Conservation (phyloP, 805 yeast species). For the Candida khao-thaluensis region DNA sequence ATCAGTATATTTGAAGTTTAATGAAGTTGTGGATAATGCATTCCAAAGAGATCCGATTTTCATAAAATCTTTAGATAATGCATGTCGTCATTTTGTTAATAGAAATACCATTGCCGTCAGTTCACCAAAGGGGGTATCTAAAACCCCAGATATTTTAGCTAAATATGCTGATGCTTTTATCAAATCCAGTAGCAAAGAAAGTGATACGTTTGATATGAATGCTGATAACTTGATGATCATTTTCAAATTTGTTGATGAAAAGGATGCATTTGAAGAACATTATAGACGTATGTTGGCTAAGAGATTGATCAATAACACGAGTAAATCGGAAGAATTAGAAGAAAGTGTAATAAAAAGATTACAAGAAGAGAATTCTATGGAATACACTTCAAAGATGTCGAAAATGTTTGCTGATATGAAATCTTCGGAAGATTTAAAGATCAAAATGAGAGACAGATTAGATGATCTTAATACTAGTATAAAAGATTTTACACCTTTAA, state of each 20-base stretch:
- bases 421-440: constrained; percentile 73
- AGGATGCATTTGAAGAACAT: constrained; percentile 91
- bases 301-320: constrained; percentile 82
- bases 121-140: constrained; percentile 57
- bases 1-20: constrained; percentile 65
- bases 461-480: constrained; percentile 27
- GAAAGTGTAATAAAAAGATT: constrained; percentile 79
- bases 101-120: constrained; percentile 76
- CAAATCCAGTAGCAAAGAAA: constrained; percentile 69
- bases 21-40: constrained; percentile 59
- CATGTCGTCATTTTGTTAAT: constrained; percentile 83
- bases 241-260: constrained; percentile 86
- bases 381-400: constrained; percentile 89
- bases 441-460: constrained; percentile 48
- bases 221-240: constrained; percentile 83
- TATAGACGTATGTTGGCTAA: constrained; percentile 87
- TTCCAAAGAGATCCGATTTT: constrained; percentile 75
- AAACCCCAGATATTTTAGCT: constrained; percentile 89
- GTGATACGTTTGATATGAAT: constrained; percentile 70
- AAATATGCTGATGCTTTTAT: constrained; percentile 82
- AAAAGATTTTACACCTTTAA: constrained; percentile 62
- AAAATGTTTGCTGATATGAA: constrained; percentile 95
- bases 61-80: constrained; percentile 84
- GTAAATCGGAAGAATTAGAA: constrained; percentile 83
- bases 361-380: constrained; percentile 86